These are phyloP conservation scores for Panellus pusillus DNA, from an alignment of 768 basidiomycete genomes.

Conservation along the genomic window DNA sequence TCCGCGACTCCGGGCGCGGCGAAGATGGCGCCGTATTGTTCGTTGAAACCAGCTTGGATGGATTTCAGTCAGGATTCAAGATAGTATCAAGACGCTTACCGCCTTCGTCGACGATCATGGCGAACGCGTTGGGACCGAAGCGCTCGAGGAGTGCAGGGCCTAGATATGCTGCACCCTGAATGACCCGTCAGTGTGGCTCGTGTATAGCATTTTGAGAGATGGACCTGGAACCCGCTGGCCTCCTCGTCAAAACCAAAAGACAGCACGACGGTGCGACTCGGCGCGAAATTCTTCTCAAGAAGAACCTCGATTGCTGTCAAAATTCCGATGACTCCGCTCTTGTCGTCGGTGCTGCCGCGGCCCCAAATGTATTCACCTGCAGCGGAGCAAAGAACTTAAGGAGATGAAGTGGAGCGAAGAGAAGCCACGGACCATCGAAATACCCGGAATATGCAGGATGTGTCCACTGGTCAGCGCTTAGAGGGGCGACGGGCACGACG, in stretches of 20 bases:
- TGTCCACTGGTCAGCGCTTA: constrained; percentile 56
- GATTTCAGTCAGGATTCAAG: too few species aligned
- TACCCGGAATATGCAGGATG: constrained; percentile 64
- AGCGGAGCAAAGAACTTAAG: neutral
- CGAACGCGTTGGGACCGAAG: constrained; percentile 57
- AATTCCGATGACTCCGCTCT: constrained; percentile 67
- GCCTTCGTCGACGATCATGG: constrained; percentile 70
- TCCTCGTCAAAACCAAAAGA: constrained; percentile 59
- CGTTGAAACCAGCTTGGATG: constrained; percentile 10
- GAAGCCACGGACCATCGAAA: constrained; percentile 46
- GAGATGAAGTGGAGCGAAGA: neutral
- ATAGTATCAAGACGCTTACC: neutral
- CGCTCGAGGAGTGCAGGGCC: constrained; percentile 37
- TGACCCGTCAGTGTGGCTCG: neutral
- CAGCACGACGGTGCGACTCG: constrained; percentile 26
- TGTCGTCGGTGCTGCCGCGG: constrained; percentile 73
- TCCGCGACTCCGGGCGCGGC: constrained; percentile 47
- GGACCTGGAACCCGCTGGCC: constrained; percentile 35
- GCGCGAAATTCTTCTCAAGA: constrained; percentile 16
- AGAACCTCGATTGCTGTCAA: constrained; percentile 28
- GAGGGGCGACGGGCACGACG: constrained; percentile 65
- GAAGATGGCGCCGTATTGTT: constrained; percentile 34
- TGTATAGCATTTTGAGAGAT: neutral
- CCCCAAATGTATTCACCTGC: constrained; percentile 70
- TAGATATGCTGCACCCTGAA: constrained; percentile 41